Conservation (phyloP, 2,329 filamentous ascomycete species). For the Thielaviopsis ethacetica region DNA sequence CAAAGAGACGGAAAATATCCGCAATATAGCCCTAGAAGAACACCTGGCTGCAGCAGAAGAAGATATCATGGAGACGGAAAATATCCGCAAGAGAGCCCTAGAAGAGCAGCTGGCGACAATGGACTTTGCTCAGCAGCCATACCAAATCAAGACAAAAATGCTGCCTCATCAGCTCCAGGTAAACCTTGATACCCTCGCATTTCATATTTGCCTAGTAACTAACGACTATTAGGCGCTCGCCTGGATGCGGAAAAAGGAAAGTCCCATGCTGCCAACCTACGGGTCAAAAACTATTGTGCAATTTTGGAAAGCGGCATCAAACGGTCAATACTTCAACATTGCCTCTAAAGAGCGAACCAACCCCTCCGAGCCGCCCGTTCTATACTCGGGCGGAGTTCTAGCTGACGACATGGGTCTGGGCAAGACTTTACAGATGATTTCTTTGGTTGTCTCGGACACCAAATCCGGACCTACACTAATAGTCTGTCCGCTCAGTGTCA, state of each 20-base stretch:
- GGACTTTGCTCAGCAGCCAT: slow-evolving; percentile 55
- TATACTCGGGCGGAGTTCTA: slow-evolving; percentile 69
- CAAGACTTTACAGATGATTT: slow-evolving; percentile 77
- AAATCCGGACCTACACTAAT: slow-evolving; percentile 54
- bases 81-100: slow-evolving; percentile 3
- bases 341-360: not conserved
- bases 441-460: slow-evolving; percentile 47
- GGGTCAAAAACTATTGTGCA: slow-evolving; percentile 33
- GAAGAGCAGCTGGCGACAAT: slow-evolving; percentile 56
- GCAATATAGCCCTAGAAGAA: not conserved
- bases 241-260: slow-evolving; percentile 68
- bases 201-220: not conserved
- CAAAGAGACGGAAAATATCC: not conserved
- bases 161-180: slow-evolving; percentile 63
- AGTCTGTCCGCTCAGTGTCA: slow-evolving; percentile 65
- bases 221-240: slow-evolving; percentile 45
- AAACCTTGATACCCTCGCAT: slow-evolving; percentile 10
- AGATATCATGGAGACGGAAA: not conserved
- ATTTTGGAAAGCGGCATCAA: slow-evolving; percentile 2
- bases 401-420: slow-evolving; percentile 89
- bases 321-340: not conserved
- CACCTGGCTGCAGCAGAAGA: not conserved
- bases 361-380: slow-evolving; percentile 29
- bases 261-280: slow-evolving; percentile 43
- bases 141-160: slow-evolving; percentile 45